phyloP scores from a whole-genome alignment of 257 asterid genomes.

The Fraxinus excelsior region DNA sequence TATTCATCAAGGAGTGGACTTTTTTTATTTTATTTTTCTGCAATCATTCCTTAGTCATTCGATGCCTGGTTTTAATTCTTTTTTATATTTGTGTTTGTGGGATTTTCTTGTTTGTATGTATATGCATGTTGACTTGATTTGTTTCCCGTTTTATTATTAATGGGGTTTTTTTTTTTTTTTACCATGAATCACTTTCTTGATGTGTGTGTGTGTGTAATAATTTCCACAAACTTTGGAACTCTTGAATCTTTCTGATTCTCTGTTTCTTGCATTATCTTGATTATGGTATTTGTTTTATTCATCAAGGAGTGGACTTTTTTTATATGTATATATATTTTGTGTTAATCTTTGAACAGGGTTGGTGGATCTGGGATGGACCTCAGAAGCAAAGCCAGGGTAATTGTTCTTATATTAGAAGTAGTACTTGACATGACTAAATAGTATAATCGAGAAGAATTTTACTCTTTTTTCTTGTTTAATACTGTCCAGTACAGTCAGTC shows the following conservation, averaged over 20 bases:
- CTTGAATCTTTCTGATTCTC: neutral
- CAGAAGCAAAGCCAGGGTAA: constrained; percentile 59
- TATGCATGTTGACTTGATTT: neutral
- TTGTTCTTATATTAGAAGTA: neutral
- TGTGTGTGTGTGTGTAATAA: neutral
- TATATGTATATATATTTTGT: neutral
- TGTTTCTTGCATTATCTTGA: neutral
- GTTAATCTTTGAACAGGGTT: constrained; percentile 36
- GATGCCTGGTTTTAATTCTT: constrained; percentile 6
- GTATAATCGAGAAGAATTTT: neutral
- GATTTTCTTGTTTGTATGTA: neutral
- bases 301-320: neutral
- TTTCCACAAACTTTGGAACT: constrained; percentile 27
- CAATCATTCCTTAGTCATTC: neutral
- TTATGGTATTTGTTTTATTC: neutral
- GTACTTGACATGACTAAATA: neutral
- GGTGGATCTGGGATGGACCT: constrained; percentile 60
- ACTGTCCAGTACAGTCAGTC: neutral
- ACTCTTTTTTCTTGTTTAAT: neutral
- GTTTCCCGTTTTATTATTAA: neutral
- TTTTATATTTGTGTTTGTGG: neutral
- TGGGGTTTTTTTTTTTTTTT: neutral
- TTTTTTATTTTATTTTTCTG: neutral
- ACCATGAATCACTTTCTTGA: neutral
- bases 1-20: neutral